Percentiles rank a stretch among this genome's conserved stretches.
Evolutionary conservation across 306 rosid genomes (phyloP).

Genomic region (Prunus davidiana): DNA sequence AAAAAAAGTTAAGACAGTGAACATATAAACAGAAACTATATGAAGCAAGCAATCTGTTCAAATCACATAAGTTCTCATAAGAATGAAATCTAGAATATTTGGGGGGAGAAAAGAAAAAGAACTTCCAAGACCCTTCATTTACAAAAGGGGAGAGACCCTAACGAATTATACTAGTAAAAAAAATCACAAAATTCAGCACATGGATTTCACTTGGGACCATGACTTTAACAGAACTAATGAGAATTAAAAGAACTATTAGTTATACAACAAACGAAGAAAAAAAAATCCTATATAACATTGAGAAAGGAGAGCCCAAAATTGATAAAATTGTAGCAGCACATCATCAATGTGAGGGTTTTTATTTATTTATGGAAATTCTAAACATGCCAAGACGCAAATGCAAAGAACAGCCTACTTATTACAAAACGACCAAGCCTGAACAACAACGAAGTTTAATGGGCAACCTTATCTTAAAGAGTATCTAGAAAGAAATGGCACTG

Average conservation of each 20-base stretch:
- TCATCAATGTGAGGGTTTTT: background rate
- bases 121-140: background rate
- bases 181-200: background rate
- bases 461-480: background rate
- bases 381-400: background rate
- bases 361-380: background rate
- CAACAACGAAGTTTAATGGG: background rate
- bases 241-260: background rate
- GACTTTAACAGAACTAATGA: background rate
- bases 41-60: background rate
- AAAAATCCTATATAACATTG: background rate
- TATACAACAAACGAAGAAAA: too few species aligned
- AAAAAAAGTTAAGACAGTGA: constrained; percentile 15
- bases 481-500: background rate
- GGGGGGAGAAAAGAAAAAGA: background rate
- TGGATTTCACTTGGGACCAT: background rate
- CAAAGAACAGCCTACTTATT: background rate
- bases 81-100: too few species aligned
- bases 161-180: too few species aligned
- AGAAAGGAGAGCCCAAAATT: too few species aligned
- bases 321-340: background rate
- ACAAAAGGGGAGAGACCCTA: background rate
- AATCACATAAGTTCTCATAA: background rate
- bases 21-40: background rate
- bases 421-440: background rate